A percentile compares a stretch with the other conserved stretches of the same genome.
Evolutionary conservation across 2,329 filamentous ascomycete species (phyloP).

Genomic region (Byssoonygena ceratinophila): DNA sequence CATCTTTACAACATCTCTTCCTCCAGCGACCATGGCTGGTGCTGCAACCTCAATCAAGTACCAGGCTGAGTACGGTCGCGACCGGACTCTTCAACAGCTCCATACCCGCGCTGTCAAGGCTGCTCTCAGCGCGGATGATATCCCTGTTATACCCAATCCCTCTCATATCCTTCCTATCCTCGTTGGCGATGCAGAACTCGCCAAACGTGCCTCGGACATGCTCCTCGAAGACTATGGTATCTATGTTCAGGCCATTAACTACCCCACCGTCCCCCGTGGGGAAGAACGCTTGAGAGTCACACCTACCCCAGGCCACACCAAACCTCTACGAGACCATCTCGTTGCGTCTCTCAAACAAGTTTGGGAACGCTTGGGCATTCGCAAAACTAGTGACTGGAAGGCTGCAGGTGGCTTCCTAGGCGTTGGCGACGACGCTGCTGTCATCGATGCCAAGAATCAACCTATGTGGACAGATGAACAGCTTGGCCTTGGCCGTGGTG

Average conservation of each 20-base stretch:
- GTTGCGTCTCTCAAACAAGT: slow-evolving; percentile 75
- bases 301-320: slow-evolving; percentile 82
- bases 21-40: slow-evolving; percentile 93
- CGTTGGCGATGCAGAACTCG: slow-evolving; percentile 85
- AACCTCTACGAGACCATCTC: slow-evolving; percentile 74
- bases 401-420: slow-evolving; percentile 87
- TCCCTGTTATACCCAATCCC: slow-evolving; percentile 95
- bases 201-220: slow-evolving; percentile 84
- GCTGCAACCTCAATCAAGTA: slow-evolving; percentile 88
- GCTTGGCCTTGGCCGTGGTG: slow-evolving; percentile 55
- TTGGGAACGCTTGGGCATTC: slow-evolving; percentile 79
- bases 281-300: slow-evolving; percentile 95
- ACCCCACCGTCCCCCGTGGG: slow-evolving; percentile 94
- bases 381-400: slow-evolving; percentile 87
- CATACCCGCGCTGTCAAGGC: slow-evolving; percentile 94
- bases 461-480: slow-evolving; percentile 91
- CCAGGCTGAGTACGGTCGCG: slow-evolving; percentile 72
- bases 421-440: slow-evolving; percentile 54
- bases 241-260: slow-evolving; percentile 98
- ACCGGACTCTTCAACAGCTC: slow-evolving; percentile 84
- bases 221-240: slow-evolving; percentile 82
- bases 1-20: slow-evolving; percentile 96
- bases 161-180: slow-evolving; percentile 92
- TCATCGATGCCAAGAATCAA: slow-evolving; percentile 45
- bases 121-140: slow-evolving; percentile 63